These are phyloP conservation scores for Lasiosphaeria hispida DNA, from an alignment of 495 filamentous ascomycete species.

Conservation along the genomic window DNA sequence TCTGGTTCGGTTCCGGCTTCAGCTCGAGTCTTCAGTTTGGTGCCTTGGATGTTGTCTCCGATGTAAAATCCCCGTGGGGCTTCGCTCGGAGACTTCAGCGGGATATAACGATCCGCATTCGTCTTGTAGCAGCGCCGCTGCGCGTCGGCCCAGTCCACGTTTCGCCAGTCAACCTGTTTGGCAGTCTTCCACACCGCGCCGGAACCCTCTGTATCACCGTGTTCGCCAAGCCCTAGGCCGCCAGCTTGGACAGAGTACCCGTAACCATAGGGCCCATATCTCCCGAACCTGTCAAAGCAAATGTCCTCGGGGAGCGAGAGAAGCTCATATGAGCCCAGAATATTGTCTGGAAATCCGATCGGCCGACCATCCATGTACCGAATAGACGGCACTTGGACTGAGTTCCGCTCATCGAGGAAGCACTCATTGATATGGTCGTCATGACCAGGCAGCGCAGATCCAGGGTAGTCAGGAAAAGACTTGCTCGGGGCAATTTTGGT, in stretches of 20 bases:
- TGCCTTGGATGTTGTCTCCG: constrained; percentile 20
- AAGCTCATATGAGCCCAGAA: constrained; percentile 78
- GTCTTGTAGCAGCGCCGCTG: constrained; percentile 67
- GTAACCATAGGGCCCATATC: constrained; percentile 83
- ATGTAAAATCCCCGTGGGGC: constrained; percentile 46
- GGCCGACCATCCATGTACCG: constrained; percentile 72
- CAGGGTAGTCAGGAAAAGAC: constrained; percentile 63
- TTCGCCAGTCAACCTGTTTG: constrained; percentile 68
- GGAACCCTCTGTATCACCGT: constrained; percentile 73
- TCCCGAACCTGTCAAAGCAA: constrained; percentile 91
- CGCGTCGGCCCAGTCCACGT: constrained; percentile 70
- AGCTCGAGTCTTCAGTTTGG: constrained; percentile 8
- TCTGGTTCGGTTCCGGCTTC: constrained; percentile 2
- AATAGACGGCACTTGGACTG: constrained; percentile 62
- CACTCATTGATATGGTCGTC: constrained; percentile 61
- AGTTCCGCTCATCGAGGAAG: constrained; percentile 64
- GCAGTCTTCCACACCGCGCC: constrained; percentile 69
- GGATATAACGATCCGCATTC: constrained; percentile 69
- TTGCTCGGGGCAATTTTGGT: constrained; percentile 69
- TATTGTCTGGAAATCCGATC: constrained; percentile 75
- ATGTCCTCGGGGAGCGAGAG: constrained; percentile 80
- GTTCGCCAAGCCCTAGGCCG: constrained; percentile 74
- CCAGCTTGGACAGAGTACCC: constrained; percentile 76
- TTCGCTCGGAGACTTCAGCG: constrained; percentile 31
- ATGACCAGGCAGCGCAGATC: constrained; percentile 52